Base-by-base conservation (phyloP, 345 rosid species). In the Rubroshorea leprosula region DNA sequence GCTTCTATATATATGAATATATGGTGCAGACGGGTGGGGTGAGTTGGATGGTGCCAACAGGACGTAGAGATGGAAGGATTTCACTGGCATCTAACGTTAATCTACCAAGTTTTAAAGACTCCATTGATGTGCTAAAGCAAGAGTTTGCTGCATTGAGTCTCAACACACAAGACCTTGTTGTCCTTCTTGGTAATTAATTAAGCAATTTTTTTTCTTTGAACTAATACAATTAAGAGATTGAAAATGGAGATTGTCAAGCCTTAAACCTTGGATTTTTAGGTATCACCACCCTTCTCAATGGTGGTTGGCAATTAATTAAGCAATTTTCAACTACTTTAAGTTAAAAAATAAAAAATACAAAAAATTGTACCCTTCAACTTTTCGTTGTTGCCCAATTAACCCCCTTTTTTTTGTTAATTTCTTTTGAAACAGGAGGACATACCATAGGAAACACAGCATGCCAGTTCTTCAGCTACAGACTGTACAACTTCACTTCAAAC, bases 381-480 rank as follows among this genome's bases (percentile, higher is more conserved):
- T 41, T 29, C 9, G 35, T 29, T 9, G 4, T 29, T 29, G 35
- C 5, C 35, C 35, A 4, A 29, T 29, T 29, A 29, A 29, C 16
- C 2, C 10, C 16, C 45, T 41, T 2, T 7, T 41, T 41, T 6
- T 41, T 6, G 9, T 41, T 41, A 14, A 7, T 6, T 11, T 41
- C 3, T 3, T 29, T 29, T n/a, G n/a, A 29, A 22, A 49, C 64
- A 75, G 79, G 96, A 60, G 54, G 10, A 46, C 52, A 49, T 18
- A 18, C 52, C 24, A 49, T 49, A 7, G 52, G 52, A n/a, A 22
- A 8, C 12, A 6, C 52, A 10, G 23, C 23, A 2, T 49, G 52
- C 23, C 13, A 7, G 14, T 20, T 22, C 52, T 49, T 49, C 12
- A 18, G 23, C 10, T 18, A 49, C 14, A 49, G 52, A 11, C 52